phyloP scores from a whole-genome alignment of 2,329 filamentous ascomycete species.

The Fusarium sp. region DNA sequence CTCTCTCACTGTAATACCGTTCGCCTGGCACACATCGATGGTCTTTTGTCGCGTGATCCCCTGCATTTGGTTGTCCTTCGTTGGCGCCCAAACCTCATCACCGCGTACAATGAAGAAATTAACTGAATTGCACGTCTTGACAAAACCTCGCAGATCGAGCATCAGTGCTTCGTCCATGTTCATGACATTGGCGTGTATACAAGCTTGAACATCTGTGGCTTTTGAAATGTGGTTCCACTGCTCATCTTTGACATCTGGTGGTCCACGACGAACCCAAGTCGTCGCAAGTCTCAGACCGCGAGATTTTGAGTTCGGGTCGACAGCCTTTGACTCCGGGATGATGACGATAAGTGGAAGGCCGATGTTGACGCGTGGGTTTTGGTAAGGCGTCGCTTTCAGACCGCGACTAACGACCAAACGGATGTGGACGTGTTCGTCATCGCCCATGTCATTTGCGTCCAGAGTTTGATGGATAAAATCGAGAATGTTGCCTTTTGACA shows the following conservation, averaged over 20 bases:
- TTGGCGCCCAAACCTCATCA: slow-evolving; percentile 16
- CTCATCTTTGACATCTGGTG: slow-evolving; percentile 10
- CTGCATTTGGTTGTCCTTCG: slow-evolving; percentile 24
- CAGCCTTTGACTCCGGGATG: slow-evolving; percentile 10
- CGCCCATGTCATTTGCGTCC: slow-evolving; percentile 1
- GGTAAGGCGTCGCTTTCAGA: neutral
- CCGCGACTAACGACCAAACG: slow-evolving; percentile 5
- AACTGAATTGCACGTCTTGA: slow-evolving; percentile 19
- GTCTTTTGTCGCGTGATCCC: slow-evolving; percentile 9
- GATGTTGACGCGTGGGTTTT: slow-evolving; percentile 8
- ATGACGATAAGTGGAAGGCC: slow-evolving; percentile 9
- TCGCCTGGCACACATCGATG: neutral
- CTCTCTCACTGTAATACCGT: accelerated
- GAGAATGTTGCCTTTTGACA: neutral
- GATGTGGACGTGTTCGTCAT: slow-evolving; percentile 18
- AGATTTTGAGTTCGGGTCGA: slow-evolving; percentile 16
- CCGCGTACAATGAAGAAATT: slow-evolving; percentile 13
- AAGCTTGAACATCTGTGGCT: slow-evolving; percentile 3
- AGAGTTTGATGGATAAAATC: neutral
- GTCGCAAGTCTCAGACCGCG: neutral
- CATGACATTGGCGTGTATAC: slow-evolving; percentile 9
- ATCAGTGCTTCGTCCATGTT: slow-evolving; percentile 2
- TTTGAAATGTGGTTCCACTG: slow-evolving; percentile 26
- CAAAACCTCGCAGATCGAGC: neutral
- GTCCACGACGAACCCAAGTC: neutral